Evolutionary conservation across 441 rosid species (phyloP).

Genomic region (Kokia cookei): DNA sequence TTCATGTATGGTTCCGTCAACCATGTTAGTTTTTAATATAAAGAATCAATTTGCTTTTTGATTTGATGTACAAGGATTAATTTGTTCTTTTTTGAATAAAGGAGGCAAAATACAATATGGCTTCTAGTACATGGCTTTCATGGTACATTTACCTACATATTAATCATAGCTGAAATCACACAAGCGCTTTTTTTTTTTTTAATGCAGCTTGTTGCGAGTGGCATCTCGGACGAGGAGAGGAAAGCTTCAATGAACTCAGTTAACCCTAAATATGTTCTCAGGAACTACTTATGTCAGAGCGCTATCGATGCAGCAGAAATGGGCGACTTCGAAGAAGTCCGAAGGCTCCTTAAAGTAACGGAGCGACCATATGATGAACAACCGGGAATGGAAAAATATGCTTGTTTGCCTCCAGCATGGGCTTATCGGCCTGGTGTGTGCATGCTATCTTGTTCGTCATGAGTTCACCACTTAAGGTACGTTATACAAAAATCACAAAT

Average conservation of each 20-base stretch:
- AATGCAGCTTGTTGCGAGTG: constrained; percentile 61
- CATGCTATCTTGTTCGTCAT: constrained; percentile 97
- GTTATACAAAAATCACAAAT: constrained; percentile 15
- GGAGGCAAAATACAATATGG: no score
- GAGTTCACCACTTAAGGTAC: constrained; percentile 12
- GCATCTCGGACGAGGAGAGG: constrained; percentile 72
- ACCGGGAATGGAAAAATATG: constrained; percentile 94
- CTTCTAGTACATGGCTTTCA: no score
- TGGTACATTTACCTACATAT: no score
- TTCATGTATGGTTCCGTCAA: no score
- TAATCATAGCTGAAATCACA: background rate
- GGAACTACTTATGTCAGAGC: constrained; percentile 90
- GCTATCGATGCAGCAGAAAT: constrained; percentile 88
- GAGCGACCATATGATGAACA: constrained; percentile 82
- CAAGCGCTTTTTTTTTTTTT: background rate
- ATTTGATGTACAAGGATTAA: no score
- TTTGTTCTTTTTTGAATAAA: no score
- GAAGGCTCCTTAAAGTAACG: constrained; percentile 69
- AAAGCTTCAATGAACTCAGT: constrained; percentile 77
- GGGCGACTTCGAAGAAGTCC: constrained; percentile 80
- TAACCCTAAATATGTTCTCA: constrained; percentile 78
- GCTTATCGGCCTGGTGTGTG: constrained; percentile 98
- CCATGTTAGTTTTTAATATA: no score
- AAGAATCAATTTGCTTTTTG: no score
- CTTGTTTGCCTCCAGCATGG: constrained; percentile 98